A percentile compares a stretch with the other conserved stretches of the same genome.
These are phyloP conservation scores for Botryotinia calthae DNA, from an alignment of 2,329 filamentous ascomycete species.

Conservation along the genomic window DNA sequence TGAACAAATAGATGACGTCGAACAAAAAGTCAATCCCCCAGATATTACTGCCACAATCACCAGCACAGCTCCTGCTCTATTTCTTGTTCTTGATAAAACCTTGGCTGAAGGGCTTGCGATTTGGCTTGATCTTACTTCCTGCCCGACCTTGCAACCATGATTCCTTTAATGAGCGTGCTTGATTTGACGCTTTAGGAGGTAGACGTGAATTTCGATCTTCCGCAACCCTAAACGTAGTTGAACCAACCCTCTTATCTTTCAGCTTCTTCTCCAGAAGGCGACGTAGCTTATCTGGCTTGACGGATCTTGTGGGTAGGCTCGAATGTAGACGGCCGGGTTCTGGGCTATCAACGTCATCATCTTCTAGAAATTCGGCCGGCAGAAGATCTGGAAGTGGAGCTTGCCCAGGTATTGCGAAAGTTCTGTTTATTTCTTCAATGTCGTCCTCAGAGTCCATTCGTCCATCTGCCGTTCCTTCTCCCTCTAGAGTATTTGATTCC, in stretches of 20 bases:
- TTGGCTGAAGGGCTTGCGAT: slow-evolving; percentile 30
- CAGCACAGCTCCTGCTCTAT: slow-evolving; percentile 13
- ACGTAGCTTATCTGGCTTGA: slow-evolving; percentile 35
- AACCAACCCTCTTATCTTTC: slow-evolving; percentile 35
- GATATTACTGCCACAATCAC: background rate
- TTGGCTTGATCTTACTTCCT: slow-evolving; percentile 25
- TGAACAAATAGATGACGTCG: background rate
- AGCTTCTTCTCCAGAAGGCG: slow-evolving; percentile 32
- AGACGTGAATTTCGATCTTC: slow-evolving; percentile 27
- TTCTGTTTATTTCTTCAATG: slow-evolving; percentile 9
- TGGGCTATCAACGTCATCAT: slow-evolving; percentile 25
- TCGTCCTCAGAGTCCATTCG: slow-evolving; percentile 15
- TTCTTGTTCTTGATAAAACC: slow-evolving; percentile 32
- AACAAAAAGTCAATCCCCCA: background rate
- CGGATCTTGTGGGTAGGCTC: slow-evolving; percentile 15
- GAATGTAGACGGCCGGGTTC: background rate
- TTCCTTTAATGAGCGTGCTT: slow-evolving; percentile 34
- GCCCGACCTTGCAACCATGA: slow-evolving; percentile 34
- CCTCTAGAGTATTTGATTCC: slow-evolving; percentile 18
- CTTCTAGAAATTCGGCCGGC: slow-evolving; percentile 36
- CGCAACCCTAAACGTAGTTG: slow-evolving; percentile 36
- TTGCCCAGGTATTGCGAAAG: slow-evolving; percentile 5
- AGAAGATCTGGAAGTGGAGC: slow-evolving; percentile 33
- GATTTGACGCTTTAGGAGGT: slow-evolving; percentile 33
- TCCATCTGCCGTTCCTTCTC: slow-evolving; percentile 17